Evolutionary conservation across 2,329 filamentous ascomycete species (phyloP).

Genomic region (Penicillium sp.): DNA sequence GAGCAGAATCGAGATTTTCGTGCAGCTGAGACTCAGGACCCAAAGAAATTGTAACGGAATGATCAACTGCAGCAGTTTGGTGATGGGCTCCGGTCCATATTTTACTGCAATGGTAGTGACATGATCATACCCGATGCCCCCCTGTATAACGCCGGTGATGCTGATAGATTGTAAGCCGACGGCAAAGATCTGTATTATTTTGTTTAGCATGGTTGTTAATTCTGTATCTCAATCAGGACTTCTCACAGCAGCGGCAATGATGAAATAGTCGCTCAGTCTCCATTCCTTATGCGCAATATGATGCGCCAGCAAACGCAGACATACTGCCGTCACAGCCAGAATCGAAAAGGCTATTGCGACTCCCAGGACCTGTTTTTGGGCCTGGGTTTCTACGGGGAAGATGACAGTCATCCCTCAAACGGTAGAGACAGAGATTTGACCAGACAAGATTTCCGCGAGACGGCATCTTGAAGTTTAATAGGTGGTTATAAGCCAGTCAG

Average conservation of each 20-base stretch:
- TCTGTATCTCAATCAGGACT: neutral
- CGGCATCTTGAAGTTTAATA: neutral
- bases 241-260: slow-evolving; percentile 24
- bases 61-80: slow-evolving; percentile 22
- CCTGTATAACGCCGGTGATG: slow-evolving; percentile 24
- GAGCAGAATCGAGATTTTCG: slow-evolving; percentile 25
- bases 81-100: slow-evolving; percentile 22
- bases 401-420: slow-evolving; percentile 11
- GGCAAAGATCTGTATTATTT: slow-evolving; percentile 18
- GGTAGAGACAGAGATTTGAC: neutral
- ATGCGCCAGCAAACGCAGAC: slow-evolving; percentile 22
- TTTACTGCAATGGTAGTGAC: slow-evolving; percentile 8
- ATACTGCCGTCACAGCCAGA: slow-evolving; percentile 19
- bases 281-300: slow-evolving; percentile 20
- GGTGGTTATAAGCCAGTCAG: neutral
- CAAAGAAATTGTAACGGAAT: slow-evolving; percentile 28
- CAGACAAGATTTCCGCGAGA: too few relatives aligned
- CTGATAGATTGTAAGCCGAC: slow-evolving; percentile 24
- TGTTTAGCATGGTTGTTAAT: neutral
- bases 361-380: slow-evolving; percentile 18
- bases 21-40: slow-evolving; percentile 25
- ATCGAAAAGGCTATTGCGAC: slow-evolving; percentile 21
- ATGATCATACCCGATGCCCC: slow-evolving; percentile 26
- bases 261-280: slow-evolving; percentile 22
- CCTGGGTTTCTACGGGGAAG: slow-evolving; percentile 21